Conservation (phyloP, 257 asterid species). For the Salvia miltiorrhiza region DNA sequence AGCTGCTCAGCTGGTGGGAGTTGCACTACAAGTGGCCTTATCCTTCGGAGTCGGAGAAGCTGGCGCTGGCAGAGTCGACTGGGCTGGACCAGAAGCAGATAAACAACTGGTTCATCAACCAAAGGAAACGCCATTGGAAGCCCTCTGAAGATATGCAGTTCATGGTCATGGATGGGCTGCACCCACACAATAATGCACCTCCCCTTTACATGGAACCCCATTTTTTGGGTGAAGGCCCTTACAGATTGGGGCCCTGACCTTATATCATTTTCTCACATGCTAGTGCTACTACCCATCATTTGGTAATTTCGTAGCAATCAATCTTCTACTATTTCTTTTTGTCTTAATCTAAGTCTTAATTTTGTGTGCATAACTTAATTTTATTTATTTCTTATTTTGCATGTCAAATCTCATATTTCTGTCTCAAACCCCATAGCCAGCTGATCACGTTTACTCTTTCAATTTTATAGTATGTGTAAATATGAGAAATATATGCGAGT, state of each 20-base stretch:
- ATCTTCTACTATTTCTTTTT: too few species aligned
- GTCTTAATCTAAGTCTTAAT: too few species aligned
- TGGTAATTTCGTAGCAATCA: too few species aligned
- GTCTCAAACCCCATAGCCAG: too few species aligned
- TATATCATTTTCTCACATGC: too few species aligned
- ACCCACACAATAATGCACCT: constrained; percentile 74
- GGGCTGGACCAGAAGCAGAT: constrained; percentile 96
- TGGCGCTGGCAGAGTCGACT: constrained; percentile 89
- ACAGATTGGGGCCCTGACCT: constrained; percentile 66
- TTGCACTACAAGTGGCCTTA: constrained; percentile 97
- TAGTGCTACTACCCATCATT: too few species aligned
- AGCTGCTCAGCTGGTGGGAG: constrained; percentile 96
- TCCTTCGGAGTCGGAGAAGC: constrained; percentile 97
- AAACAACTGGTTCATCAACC: constrained; percentile 96
- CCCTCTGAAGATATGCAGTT: constrained; percentile 98
- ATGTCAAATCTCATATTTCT: too few species aligned
- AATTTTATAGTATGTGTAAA: too few species aligned
- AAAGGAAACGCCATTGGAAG: constrained; percentile 94
- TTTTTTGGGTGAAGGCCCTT: constrained; percentile 84
- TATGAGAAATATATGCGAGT: too few species aligned
- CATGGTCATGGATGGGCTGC: constrained; percentile 92
- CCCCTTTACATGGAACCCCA: constrained; percentile 85
- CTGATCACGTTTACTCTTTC: too few species aligned
- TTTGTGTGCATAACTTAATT: too few species aligned
- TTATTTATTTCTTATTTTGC: too few species aligned